A percentile compares a stretch with the other conserved stretches of the same genome.
Evolutionary conservation across 2,329 filamentous ascomycete genomes (phyloP).

Genomic region (Claviceps monticola): DNA sequence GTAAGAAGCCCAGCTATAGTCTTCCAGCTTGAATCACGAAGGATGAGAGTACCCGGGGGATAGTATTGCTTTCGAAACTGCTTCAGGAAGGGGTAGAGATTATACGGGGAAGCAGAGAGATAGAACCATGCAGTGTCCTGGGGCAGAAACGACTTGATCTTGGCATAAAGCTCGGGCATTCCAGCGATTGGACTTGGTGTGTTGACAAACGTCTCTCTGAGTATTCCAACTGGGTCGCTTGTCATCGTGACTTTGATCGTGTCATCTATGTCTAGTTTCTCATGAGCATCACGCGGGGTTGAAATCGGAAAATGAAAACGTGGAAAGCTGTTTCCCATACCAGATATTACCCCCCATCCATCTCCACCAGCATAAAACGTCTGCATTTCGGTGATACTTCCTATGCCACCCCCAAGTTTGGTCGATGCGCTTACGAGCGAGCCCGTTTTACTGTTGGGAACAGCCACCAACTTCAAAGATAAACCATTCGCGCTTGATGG

Average conservation of each 20-base stretch:
- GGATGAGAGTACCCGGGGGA: conserved; percentile 64
- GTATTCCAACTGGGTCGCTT: conserved; percentile 62
- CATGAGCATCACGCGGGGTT: not conserved
- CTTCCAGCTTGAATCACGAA: conserved; percentile 79
- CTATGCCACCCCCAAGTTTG: conserved; percentile 34
- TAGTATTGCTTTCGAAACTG: conserved; percentile 59
- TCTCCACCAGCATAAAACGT: conserved; percentile 63
- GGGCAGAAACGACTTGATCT: conserved; percentile 41
- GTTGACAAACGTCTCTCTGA: conserved; percentile 73
- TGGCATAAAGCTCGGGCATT: conserved; percentile 73
- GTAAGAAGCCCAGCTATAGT: conserved; percentile 67
- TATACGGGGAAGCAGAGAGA: conserved; percentile 86
- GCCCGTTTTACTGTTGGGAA: conserved; percentile 35
- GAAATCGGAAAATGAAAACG: not conserved
- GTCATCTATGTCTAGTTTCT: conserved; percentile 64
- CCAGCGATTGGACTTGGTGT: conserved; percentile 55
- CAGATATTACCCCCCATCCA: conserved; percentile 74
- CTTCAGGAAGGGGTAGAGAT: conserved; percentile 76
- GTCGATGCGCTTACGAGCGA: conserved; percentile 32
- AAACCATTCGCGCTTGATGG: conserved; percentile 63
- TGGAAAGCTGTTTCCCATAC: conserved; percentile 21
- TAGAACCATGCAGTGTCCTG: conserved; percentile 73
- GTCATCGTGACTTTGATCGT: conserved; percentile 89
- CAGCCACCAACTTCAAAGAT: conserved; percentile 44
- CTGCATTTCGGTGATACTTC: conserved; percentile 46